Percentiles rank a stretch among this genome's conserved stretches.
These are phyloP conservation scores for Anthoceros angustus DNA, from an alignment of 225 moss, liverwort and hornwort species.

Conservation along the genomic window DNA sequence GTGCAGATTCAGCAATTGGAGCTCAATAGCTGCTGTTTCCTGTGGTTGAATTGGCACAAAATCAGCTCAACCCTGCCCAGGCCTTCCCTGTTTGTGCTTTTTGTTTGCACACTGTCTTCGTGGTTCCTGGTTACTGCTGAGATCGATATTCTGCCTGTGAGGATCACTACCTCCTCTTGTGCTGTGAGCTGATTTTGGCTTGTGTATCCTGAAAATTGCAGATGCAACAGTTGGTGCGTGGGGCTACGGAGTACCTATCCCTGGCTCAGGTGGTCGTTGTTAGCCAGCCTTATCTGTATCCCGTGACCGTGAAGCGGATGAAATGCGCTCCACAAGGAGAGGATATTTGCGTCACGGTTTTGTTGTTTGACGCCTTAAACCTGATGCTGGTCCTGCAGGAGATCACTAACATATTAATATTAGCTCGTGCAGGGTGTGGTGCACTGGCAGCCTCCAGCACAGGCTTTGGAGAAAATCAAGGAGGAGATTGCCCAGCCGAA, in stretches of 20 bases:
- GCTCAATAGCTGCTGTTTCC: no score
- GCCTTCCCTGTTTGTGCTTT: no score
- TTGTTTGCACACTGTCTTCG: no score
- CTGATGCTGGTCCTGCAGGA: neutral
- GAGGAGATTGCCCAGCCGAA: constrained; percentile 34
- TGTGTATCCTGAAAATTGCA: constrained; percentile 15
- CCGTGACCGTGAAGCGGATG: neutral
- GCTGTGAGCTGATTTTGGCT: neutral
- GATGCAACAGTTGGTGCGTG: constrained; percentile 87
- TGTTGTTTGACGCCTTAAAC: neutral
- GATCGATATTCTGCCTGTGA: no score
- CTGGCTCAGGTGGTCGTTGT: constrained; percentile 61
- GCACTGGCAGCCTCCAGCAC: constrained; percentile 88
- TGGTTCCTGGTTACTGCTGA: no score
- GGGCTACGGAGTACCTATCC: constrained; percentile 55
- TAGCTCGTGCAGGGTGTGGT: constrained; percentile 64
- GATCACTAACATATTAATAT: constrained; percentile 5
- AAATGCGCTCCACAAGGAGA: neutral
- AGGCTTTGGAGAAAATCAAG: constrained; percentile 63
- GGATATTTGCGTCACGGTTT: no score
- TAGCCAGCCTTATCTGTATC: neutral
- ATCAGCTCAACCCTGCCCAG: no score
- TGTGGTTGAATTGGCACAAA: no score
- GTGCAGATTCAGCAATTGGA: no score
- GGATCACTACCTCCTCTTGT: no score